Base-by-base conservation (phyloP, 2,329 filamentous ascomycete genomes). In the Blastomyces silverae region DNA sequence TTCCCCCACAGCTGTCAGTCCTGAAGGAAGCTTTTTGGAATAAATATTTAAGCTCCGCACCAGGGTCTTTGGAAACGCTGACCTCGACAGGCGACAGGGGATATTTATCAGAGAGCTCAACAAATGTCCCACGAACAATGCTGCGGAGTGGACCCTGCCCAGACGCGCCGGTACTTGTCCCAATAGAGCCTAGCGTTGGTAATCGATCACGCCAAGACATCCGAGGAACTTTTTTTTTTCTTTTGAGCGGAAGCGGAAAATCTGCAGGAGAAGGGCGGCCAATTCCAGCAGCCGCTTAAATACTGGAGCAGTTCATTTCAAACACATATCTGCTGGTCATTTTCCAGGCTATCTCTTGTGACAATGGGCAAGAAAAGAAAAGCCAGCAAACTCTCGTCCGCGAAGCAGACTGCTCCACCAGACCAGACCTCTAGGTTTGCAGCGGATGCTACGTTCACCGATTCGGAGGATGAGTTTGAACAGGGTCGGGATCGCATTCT, bases 401-500 rank as follows among this genome's bases (percentile, higher is more conserved):
- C 53, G 25, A 71, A 75, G 58, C 73, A 75, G 7, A 70, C 74
- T 22, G 64, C 66, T 31, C 64, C 74, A 48, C 64, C 74, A 48
- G 66, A 71, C 10, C 70, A 71, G 58, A 71, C 70, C 53, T 72
- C 73, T 44, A 78, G 74, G 64, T 79, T 75, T 61, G 72, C 74
- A 62, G 66, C 76, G 25, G 74, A 80, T 67, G 87, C 93, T 76
- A 91, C 96, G 77, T 88, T 99, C 70, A 91, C 92, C 69, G 89
- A 97, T 75, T 95, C 92, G 0, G 91, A 96, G 76, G 94, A 99
- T 76, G 91, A 96, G 74, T 96, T 96, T 75, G 91, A 93, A 72
- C 82, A 92, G 66, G 89, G 92, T 68, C 86, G 89, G 69, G 94
- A 99, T 77, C 89, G 90, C 73, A 87, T 99, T 67, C 78, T 93